phyloP scores from a whole-genome alignment of 768 basidiomycete species.

The Pleurotus cornucopiae region DNA sequence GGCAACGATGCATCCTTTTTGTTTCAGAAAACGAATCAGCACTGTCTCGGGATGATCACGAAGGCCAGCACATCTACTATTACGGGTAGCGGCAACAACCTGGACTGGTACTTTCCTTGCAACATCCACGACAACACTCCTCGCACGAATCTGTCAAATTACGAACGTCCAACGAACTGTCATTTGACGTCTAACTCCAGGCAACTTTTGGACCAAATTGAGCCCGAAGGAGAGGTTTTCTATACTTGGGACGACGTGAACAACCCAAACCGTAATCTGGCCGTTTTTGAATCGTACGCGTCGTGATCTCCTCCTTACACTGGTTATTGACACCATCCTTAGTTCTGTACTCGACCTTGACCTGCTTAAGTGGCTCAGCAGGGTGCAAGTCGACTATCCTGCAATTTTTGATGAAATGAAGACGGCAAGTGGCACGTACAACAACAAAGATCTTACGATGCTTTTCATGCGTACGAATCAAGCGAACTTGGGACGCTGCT shows the following conservation, averaged over 20 bases:
- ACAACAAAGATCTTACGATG: constrained; percentile 87
- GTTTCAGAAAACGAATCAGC: constrained; percentile 88
- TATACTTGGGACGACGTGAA: constrained; percentile 88
- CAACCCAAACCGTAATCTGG: constrained; percentile 69
- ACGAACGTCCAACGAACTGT: constrained; percentile 63
- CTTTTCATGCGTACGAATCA: constrained; percentile 69
- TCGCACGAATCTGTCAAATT: constrained; percentile 64
- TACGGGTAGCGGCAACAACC: constrained; percentile 46
- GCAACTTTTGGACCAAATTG: constrained; percentile 41
- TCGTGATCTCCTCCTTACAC: neutral
- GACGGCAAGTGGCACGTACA: constrained; percentile 64
- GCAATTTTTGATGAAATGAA: constrained; percentile 76
- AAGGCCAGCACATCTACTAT: constrained; percentile 71
- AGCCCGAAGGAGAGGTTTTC: constrained; percentile 80
- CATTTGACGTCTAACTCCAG: constrained; percentile 61
- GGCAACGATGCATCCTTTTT: constrained; percentile 92
- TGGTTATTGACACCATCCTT: constrained; percentile 7
- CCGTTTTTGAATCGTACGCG: constrained; percentile 90
- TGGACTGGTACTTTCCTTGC: constrained; percentile 99
- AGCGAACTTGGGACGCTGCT: constrained; percentile 67
- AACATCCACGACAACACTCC: constrained; percentile 77
- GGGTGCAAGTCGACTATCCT: constrained; percentile 79
- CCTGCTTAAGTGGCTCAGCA: constrained; percentile 82
- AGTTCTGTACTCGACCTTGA: constrained; percentile 88
- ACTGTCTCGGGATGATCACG: constrained; percentile 76